These are phyloP conservation scores for Paramyrothecium roridum DNA, from an alignment of 2,329 filamentous ascomycete genomes.

Conservation along the genomic window DNA sequence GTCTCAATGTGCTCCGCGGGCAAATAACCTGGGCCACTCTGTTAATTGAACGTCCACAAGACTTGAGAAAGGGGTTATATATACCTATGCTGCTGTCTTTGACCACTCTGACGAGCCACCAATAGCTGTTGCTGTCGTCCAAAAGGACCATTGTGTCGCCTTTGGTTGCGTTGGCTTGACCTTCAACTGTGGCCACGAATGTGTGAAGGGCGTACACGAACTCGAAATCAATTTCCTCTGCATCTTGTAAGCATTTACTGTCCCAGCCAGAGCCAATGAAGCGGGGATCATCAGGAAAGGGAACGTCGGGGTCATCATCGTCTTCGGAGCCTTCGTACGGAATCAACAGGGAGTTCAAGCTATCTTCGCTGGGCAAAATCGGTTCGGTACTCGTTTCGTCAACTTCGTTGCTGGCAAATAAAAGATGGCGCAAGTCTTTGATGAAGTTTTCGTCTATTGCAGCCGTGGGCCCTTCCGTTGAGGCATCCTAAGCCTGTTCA, in stretches of 20 bases:
- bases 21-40: constrained; percentile 67
- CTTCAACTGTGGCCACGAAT: constrained; percentile 95
- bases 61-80: constrained; percentile 11
- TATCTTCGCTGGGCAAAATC: constrained; percentile 62
- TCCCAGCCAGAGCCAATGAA: constrained; percentile 72
- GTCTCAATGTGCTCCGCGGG: constrained; percentile 98
- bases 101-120: constrained; percentile 96
- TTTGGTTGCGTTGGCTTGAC: constrained; percentile 96
- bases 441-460: too few relatives aligned
- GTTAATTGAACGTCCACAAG: not conserved
- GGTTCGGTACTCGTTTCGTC: not conserved
- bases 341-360: constrained; percentile 97
- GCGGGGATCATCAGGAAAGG: constrained; percentile 52
- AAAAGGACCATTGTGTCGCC: constrained; percentile 98
- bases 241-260: constrained; percentile 80
- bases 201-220: constrained; percentile 98
- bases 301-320: constrained; percentile 61
- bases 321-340: constrained; percentile 87
- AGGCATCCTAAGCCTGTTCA: too few relatives aligned
- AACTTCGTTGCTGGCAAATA: not conserved
- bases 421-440: too few relatives aligned
- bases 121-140: constrained; percentile 99
- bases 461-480: too few relatives aligned
- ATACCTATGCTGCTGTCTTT: constrained; percentile 92
- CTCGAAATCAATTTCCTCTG: constrained; percentile 99